phyloP scores from a whole-genome alignment of 1,139 yeast species.

The Yamadazyma pseudoaaseri region DNA sequence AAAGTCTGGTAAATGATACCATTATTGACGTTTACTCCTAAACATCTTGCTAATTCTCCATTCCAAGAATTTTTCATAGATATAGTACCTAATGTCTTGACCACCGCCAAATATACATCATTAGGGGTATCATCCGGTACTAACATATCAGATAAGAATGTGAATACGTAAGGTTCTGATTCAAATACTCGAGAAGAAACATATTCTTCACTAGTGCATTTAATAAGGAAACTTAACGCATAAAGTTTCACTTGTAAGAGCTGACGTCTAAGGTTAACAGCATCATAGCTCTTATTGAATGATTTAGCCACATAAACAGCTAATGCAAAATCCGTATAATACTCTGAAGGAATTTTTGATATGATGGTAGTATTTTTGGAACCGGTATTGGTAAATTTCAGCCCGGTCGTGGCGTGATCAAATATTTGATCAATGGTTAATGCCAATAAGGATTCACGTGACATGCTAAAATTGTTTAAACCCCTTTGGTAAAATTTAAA shows the following conservation, averaged over 20 bases:
- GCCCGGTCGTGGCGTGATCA: slow-evolving; percentile 59
- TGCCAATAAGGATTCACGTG: slow-evolving; percentile 26
- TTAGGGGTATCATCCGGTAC: slow-evolving; percentile 46
- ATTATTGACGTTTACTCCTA: slow-evolving; percentile 89
- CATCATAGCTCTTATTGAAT: slow-evolving; percentile 58
- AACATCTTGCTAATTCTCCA: slow-evolving; percentile 72
- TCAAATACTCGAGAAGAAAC: slow-evolving; percentile 69
- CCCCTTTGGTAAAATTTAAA: slow-evolving; percentile 50
- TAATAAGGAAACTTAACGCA: slow-evolving; percentile 57
- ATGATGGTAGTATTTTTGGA: too few species aligned
- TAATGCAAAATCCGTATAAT: slow-evolving; percentile 63
- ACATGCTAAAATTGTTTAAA: not conserved
- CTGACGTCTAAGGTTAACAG: slow-evolving; percentile 54
- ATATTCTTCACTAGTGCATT: slow-evolving; percentile 51
- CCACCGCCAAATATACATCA: slow-evolving; percentile 57
- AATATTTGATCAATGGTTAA: slow-evolving; percentile 62
- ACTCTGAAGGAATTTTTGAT: slow-evolving; percentile 62
- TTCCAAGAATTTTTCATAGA: slow-evolving; percentile 72
- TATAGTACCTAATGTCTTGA: slow-evolving; percentile 69
- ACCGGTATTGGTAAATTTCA: too few species aligned
- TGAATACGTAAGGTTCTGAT: slow-evolving; percentile 71
- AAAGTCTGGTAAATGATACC: slow-evolving; percentile 77
- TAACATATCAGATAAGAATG: slow-evolving; percentile 67
- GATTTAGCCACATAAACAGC: slow-evolving; percentile 71
- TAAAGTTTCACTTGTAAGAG: slow-evolving; percentile 64